Base-by-base conservation (phyloP, 2,329 filamentous ascomycete species). In the Aspergillus melleus region DNA sequence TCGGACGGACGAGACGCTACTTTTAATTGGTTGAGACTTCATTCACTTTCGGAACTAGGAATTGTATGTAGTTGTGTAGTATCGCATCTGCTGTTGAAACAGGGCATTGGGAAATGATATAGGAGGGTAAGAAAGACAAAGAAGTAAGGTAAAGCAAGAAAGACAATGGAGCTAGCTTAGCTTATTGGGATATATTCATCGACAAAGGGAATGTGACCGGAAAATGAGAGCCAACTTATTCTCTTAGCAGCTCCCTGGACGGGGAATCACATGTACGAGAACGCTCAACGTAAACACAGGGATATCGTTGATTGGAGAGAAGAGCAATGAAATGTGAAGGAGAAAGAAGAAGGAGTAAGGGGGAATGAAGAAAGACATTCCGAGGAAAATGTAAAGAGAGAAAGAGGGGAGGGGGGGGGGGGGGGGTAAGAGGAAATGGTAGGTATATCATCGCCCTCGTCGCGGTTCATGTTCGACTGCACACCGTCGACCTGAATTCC, bases 401-500 rank as follows among this genome's bases (percentile, higher is more conserved):
- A 62, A 61, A 47, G 8, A 14, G 24, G 19, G 46, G 62, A 47
- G 11, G 19, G 20, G 19, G 46, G 4, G 49, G n/a, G 36, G 0
- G 11, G 14, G 26, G 22, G 22, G 22, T 4, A 22, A 22, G 20
- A 50, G 6, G 54, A 39, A 52, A 22, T 14, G 52, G 14, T 24
- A 49, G 55, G 14, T 49, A 42, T 54, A 30, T 29, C 26, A 65
- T 50, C 57, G 59, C 36, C 51, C 52, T 30, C 62, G 64, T 64
- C 82, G 64, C n/a, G 64, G 57, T 20, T 74, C 73, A 19, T 63
- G 60, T 26, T 72, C 69, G 22, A 64, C 58, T 11, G 64, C 61
- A 29, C 67, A 67, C 62, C 74, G 70, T 59, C 76, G 70, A 52
- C 68, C 61, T 53, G 71, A 65, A 39, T 69, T 52, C 47, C 64